Conservation (phyloP, 2,329 filamentous ascomycete species). For the Xylariaceae sp. region DNA sequence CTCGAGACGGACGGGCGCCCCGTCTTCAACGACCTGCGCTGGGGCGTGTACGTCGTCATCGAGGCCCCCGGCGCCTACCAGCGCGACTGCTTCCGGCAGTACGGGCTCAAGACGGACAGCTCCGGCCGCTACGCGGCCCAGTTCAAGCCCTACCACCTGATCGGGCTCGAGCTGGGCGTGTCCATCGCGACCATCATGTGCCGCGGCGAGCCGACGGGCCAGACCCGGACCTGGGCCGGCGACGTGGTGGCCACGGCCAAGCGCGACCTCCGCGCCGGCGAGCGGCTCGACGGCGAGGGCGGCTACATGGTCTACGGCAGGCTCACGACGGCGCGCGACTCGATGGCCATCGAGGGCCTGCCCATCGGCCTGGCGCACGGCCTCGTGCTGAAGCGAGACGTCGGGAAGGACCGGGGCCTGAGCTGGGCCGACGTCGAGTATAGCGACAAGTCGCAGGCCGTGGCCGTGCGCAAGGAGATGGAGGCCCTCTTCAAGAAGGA, state of each 20-base stretch:
- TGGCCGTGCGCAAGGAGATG: constrained; percentile 35
- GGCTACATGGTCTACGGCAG: constrained; percentile 38
- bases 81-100: constrained; percentile 35
- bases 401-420: constrained; percentile 33
- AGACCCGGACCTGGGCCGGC: constrained; percentile 34
- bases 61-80: constrained; percentile 33
- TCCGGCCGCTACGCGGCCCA: constrained; percentile 34
- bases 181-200: constrained; percentile 37
- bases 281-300: constrained; percentile 37
- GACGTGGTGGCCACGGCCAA: constrained; percentile 41
- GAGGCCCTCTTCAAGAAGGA: constrained; percentile 28
- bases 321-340: constrained; percentile 32
- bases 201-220: constrained; percentile 36
- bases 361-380: constrained; percentile 36
- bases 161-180: constrained; percentile 37
- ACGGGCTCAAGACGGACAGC: constrained; percentile 35
- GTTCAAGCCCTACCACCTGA: constrained; percentile 40
- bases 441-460: constrained; percentile 28
- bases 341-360: constrained; percentile 32
- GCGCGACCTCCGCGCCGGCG: constrained; percentile 34
- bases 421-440: constrained; percentile 39
- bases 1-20: constrained; percentile 34
- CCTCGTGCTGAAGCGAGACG: constrained; percentile 30
- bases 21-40: constrained; percentile 32
- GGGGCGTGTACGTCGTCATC: constrained; percentile 38